These are phyloP conservation scores for Fragaria ananassa DNA, from an alignment of 306 rosid genomes.

Conservation along the genomic window DNA sequence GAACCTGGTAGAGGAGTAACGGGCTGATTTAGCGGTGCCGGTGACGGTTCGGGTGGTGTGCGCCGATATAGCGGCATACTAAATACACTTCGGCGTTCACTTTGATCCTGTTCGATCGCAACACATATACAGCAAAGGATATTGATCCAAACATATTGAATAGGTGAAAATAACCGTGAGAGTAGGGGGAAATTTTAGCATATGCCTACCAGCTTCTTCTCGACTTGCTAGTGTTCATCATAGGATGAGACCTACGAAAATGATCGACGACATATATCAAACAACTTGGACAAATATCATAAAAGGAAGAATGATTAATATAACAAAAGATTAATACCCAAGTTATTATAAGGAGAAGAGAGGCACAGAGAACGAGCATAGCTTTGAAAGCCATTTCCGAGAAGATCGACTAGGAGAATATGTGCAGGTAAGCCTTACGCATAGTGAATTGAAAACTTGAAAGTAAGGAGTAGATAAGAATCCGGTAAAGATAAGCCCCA, in stretches of 20 bases:
- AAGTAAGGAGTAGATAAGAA: neutral
- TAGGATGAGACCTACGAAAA: neutral
- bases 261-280: neutral
- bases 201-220: neutral
- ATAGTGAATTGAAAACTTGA: neutral
- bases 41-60: neutral
- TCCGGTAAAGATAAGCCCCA: neutral
- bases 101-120: neutral
- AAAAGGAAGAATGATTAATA: neutral
- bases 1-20: neutral
- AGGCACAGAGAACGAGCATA: constrained; percentile 3
- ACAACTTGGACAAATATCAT: neutral
- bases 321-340: neutral
- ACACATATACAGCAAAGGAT: neutral
- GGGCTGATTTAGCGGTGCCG: neutral
- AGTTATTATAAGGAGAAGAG: neutral
- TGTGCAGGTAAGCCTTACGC: neutral
- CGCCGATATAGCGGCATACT: neutral
- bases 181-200: no score
- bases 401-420: neutral
- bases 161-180: no score
- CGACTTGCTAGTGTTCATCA: neutral
- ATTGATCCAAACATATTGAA: neutral
- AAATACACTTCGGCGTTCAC: neutral
- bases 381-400: constrained; percentile 2